These are phyloP conservation scores for Penicillium brasilianum DNA, from an alignment of 2,329 filamentous ascomycete genomes.

Conservation along the genomic window DNA sequence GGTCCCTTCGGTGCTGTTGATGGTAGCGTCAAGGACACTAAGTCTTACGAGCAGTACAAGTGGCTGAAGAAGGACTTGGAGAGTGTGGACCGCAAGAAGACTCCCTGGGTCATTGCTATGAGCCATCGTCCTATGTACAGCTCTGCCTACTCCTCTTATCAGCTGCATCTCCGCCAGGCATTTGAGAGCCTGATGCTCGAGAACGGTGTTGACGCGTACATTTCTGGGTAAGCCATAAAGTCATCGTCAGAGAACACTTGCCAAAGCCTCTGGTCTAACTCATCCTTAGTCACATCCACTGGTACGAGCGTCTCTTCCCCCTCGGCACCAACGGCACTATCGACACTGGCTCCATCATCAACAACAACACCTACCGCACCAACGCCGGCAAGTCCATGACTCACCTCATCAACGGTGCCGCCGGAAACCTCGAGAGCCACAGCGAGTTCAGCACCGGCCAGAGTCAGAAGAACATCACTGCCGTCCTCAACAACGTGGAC, in stretches of 20 bases:
- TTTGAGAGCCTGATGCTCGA: constrained; percentile 54
- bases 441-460: constrained; percentile 44
- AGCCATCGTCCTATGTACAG: constrained; percentile 58
- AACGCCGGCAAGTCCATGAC: constrained; percentile 57
- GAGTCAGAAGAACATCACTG: constrained; percentile 49
- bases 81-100: constrained; percentile 52
- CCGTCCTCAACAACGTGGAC: constrained; percentile 51
- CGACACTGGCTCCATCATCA: constrained; percentile 48
- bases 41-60: constrained; percentile 54
- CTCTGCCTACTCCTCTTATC: constrained; percentile 52
- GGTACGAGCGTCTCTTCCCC: constrained; percentile 53
- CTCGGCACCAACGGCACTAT: constrained; percentile 49
- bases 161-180: constrained; percentile 50
- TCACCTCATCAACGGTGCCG: constrained; percentile 60
- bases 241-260: not conserved
- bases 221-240: constrained; percentile 39
- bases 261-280: not conserved
- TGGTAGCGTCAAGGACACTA: constrained; percentile 47
- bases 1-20: constrained; percentile 56
- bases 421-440: constrained; percentile 59
- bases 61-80: constrained; percentile 47
- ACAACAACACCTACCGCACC: constrained; percentile 56
- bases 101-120: constrained; percentile 58
- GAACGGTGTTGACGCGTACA: constrained; percentile 54
- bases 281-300: constrained; percentile 50